phyloP scores from a whole-genome alignment of 2,329 filamentous ascomycete species.

The Pseudogymnoascus sp. region DNA sequence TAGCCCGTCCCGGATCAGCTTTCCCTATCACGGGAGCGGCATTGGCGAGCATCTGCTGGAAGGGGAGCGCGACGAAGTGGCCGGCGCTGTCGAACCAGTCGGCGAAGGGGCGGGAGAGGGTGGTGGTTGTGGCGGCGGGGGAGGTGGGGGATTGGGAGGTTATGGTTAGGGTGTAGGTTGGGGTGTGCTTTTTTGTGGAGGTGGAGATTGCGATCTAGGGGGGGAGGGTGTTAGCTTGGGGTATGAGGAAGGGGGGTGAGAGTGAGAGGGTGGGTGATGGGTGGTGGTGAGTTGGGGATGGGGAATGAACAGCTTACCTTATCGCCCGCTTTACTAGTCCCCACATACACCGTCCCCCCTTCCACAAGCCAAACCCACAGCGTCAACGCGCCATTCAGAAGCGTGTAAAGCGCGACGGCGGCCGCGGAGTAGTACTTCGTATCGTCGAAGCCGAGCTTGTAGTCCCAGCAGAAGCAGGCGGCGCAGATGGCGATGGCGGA shows the following conservation, averaged over 20 bases:
- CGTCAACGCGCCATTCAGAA: conserved; percentile 69
- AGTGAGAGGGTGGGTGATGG: not conserved
- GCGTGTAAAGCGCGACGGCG: conserved; percentile 70
- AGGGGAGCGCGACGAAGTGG: conserved; percentile 63
- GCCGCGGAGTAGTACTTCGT: conserved; percentile 69
- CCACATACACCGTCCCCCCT: conserved; percentile 72
- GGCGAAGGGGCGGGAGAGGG: conserved; percentile 57
- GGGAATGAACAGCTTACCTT: conserved; percentile 39
- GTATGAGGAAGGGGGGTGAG: not conserved
- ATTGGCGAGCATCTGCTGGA: conserved; percentile 69
- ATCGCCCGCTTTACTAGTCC: conserved; percentile 52
- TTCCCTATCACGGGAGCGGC: conserved; percentile 56
- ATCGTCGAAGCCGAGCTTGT: conserved; percentile 81
- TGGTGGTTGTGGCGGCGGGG: conserved; percentile 33
- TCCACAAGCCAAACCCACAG: conserved; percentile 82
- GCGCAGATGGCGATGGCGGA: conserved; percentile 69
- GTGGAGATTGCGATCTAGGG: conserved; percentile 63
- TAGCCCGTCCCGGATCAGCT: conserved; percentile 53
- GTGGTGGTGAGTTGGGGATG: not conserved
- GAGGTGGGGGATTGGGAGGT: conserved; percentile 33
- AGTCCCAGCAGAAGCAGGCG: conserved; percentile 84
- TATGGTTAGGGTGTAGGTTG: conserved; percentile 69
- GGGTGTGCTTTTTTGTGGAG: conserved; percentile 67
- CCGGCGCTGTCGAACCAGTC: conserved; percentile 69
- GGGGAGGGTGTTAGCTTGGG: not conserved